Conservation (phyloP, 306 rosid species). For the Delonix regia region DNA sequence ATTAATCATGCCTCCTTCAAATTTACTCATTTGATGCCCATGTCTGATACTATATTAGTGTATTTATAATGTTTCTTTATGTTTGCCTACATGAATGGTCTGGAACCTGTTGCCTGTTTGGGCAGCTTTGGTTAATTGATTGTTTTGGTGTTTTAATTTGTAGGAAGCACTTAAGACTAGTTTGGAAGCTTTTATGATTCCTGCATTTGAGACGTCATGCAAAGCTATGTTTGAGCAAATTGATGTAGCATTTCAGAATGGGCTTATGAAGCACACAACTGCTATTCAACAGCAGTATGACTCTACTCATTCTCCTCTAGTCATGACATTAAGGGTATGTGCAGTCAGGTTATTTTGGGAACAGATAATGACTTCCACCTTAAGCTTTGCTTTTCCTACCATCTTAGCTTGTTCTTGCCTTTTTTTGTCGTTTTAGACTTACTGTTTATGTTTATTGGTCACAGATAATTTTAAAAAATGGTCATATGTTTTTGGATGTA, state of each 20-base stretch:
- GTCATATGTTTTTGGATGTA: slow-evolving; percentile 20
- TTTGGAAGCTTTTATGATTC: slow-evolving; percentile 66
- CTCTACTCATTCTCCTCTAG: slow-evolving; percentile 67
- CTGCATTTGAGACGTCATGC: slow-evolving; percentile 71
- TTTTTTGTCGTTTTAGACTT: neutral
- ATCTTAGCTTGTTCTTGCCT: slow-evolving; percentile 9
- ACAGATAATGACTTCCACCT: slow-evolving; percentile 7
- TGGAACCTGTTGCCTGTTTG: slow-evolving; percentile 10
- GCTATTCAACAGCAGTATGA: slow-evolving; percentile 70
- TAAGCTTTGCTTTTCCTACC: neutral
- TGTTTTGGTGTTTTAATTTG: slow-evolving; percentile 30
- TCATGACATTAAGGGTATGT: slow-evolving; percentile 67
- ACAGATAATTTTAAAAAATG: neutral
- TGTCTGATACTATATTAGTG: neutral
- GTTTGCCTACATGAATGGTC: slow-evolving; percentile 28
- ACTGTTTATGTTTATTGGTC: slow-evolving; percentile 9
- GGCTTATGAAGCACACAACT: slow-evolving; percentile 52
- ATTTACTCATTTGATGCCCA: neutral
- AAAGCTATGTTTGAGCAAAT: slow-evolving; percentile 73
- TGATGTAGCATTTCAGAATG: slow-evolving; percentile 66
- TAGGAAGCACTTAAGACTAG: slow-evolving; percentile 69
- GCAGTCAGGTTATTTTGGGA: slow-evolving; percentile 29
- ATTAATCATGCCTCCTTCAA: neutral
- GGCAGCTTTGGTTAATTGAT: slow-evolving; percentile 31
- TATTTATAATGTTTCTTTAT: neutral